These are phyloP conservation scores for Dillenia turbinata DNA, from an alignment of 164 flowering plant genomes.

Conservation along the genomic window DNA sequence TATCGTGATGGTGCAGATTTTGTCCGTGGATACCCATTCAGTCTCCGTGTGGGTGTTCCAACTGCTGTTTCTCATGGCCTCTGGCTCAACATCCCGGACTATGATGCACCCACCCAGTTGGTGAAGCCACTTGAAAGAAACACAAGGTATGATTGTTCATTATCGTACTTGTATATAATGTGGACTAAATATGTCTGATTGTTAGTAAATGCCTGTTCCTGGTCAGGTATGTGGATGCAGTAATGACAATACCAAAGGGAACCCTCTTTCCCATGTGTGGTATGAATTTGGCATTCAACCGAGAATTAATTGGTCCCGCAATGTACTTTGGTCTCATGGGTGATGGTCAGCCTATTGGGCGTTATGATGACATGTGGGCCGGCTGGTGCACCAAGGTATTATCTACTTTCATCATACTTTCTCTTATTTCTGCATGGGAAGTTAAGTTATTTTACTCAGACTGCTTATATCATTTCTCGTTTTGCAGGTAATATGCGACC, in stretches of 20 bases:
- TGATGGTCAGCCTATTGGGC: conserved; percentile 86
- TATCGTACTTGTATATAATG: background rate
- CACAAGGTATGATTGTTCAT: conserved; percentile 35
- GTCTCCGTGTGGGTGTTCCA: conserved; percentile 74
- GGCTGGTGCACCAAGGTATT: conserved; percentile 83
- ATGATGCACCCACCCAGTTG: conserved; percentile 87
- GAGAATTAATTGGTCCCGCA: conserved; percentile 75
- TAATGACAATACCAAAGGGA: conserved; percentile 74
- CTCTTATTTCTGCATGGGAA: background rate
- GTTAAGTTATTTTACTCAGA: background rate
- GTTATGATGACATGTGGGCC: conserved; percentile 89
- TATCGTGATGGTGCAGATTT: conserved; percentile 77
- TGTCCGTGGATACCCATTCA: conserved; percentile 87
- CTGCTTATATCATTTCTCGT: background rate
- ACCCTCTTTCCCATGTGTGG: conserved; percentile 86
- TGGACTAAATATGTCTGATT: background rate
- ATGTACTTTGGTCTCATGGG: conserved; percentile 91
- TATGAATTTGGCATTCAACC: conserved; percentile 72
- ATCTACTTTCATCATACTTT: background rate
- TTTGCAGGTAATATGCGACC: conserved; percentile 71
- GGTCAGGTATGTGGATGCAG: conserved; percentile 72
- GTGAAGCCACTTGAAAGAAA: conserved; percentile 81
- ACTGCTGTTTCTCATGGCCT: conserved; percentile 85
- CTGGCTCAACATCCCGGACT: conserved; percentile 84
- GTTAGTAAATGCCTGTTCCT: background rate